Evolutionary conservation across 768 basidiomycete species (phyloP).

Genomic region (Mycena chlorophos): DNA sequence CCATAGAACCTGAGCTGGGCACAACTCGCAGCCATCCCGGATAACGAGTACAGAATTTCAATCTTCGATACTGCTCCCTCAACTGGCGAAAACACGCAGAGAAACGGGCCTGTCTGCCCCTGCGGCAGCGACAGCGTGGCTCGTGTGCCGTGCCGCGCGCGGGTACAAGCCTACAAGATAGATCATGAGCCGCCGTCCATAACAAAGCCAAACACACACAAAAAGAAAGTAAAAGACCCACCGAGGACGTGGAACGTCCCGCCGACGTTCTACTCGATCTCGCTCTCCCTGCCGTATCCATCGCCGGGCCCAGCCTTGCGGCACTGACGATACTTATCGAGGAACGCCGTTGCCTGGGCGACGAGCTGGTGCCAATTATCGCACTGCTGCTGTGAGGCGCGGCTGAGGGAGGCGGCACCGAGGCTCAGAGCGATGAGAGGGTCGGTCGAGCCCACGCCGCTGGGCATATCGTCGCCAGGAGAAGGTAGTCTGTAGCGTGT

Average conservation of each 20-base stretch:
- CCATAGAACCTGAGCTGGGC: too few species aligned
- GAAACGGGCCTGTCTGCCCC: too few species aligned
- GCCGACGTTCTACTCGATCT: conserved; percentile 93
- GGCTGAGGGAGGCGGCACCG: conserved; percentile 81
- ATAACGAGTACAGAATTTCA: too few species aligned
- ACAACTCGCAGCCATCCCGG: too few species aligned
- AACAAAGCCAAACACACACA: background rate
- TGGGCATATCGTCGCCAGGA: conserved; percentile 85
- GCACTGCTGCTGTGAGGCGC: conserved; percentile 90
- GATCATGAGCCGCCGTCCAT: background rate
- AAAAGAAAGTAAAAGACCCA: conserved; percentile 32
- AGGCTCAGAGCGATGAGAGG: conserved; percentile 83
- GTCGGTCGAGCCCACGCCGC: too few species aligned
- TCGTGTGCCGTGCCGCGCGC: conserved; percentile 84
- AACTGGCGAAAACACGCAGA: too few species aligned
- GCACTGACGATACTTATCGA: conserved; percentile 75
- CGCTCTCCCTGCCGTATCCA: conserved; percentile 53
- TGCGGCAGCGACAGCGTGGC: conserved; percentile 65
- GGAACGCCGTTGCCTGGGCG: conserved; percentile 78
- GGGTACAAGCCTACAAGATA: conserved; percentile 66
- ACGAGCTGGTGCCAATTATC: conserved; percentile 93
- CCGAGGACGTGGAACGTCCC: conserved; percentile 92
- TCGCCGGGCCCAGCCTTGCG: too few species aligned
- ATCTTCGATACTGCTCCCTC: too few species aligned
- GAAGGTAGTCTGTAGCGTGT: conserved; percentile 67